A percentile compares a stretch with the other conserved stretches of the same genome.
These are phyloP conservation scores for Aspergillus heteromorphus DNA, from an alignment of 495 filamentous ascomycete species.

Conservation along the genomic window DNA sequence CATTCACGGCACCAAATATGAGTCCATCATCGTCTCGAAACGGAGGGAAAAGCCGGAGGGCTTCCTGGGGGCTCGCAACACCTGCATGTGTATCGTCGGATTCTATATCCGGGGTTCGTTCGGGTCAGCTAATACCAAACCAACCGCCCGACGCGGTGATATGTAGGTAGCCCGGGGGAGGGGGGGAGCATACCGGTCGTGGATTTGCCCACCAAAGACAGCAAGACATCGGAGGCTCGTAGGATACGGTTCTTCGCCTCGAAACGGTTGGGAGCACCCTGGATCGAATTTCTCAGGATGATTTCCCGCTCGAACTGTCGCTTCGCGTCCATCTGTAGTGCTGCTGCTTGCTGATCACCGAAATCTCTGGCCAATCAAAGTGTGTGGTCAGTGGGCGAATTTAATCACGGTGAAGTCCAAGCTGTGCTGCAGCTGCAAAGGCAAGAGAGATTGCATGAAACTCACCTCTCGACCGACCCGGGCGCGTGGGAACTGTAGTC, in stretches of 20 bases:
- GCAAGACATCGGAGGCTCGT: conserved; percentile 19
- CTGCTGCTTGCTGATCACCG: conserved; percentile 6
- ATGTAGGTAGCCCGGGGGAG: conserved; percentile 4
- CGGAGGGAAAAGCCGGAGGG: conserved; percentile 24
- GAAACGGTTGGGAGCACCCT: conserved; percentile 9
- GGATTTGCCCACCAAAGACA: conserved; percentile 19
- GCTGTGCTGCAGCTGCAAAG: not conserved
- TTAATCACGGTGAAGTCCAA: not conserved
- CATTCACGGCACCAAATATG: conserved; percentile 18
- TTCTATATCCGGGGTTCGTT: not conserved
- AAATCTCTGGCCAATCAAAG: conserved; percentile 5
- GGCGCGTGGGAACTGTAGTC: conserved; percentile 6
- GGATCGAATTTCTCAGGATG: conserved; percentile 8
- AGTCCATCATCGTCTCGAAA: conserved; percentile 23
- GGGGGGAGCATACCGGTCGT: conserved; percentile 15
- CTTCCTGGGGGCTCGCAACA: conserved; percentile 25
- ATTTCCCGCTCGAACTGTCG: conserved; percentile 17
- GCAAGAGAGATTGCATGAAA: not conserved
- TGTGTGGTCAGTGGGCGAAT: not conserved
- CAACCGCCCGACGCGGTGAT: not conserved
- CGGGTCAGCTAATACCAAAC: conserved; percentile 1
- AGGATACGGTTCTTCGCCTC: conserved; percentile 16
- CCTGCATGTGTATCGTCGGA: conserved; percentile 8
- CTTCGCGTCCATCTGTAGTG: conserved; percentile 6
- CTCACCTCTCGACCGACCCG: conserved; percentile 13